phyloP scores from a whole-genome alignment of 257 asterid genomes.

The Agastache rugosa region DNA sequence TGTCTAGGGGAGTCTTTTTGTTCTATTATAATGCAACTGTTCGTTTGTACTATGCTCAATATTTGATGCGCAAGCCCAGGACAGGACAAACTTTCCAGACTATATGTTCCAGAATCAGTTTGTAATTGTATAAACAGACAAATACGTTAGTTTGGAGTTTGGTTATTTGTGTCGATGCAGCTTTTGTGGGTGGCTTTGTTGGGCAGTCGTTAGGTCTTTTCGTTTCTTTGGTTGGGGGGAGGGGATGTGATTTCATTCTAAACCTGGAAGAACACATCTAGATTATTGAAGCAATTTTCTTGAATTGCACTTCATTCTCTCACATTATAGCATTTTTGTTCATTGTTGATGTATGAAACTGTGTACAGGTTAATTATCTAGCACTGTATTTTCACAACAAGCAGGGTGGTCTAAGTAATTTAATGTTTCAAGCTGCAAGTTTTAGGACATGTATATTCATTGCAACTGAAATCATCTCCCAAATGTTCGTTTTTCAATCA shows the following conservation, averaged over 20 bases:
- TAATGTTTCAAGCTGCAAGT: slow-evolving; percentile 16
- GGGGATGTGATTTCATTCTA: not conserved
- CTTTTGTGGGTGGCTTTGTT: not conserved
- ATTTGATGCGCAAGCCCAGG: not conserved
- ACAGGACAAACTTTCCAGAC: not conserved
- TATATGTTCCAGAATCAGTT: not conserved
- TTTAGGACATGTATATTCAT: not conserved
- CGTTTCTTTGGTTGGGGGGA: not conserved
- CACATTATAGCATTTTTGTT: not conserved
- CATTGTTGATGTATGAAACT: not conserved
- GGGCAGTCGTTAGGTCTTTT: not conserved
- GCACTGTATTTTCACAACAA: slow-evolving; percentile 7
- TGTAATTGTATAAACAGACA: not conserved
- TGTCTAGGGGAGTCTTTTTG: not conserved
- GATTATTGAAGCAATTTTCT: slow-evolving; percentile 13
- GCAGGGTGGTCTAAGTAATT: slow-evolving; percentile 14
- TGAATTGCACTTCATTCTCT: not conserved
- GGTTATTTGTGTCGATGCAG: not conserved
- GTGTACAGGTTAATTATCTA: not conserved
- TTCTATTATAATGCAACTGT: not conserved
- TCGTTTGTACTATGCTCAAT: not conserved
- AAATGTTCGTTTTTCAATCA: slow-evolving; percentile 17
- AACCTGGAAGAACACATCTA: not conserved
- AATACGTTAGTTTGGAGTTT: not conserved
- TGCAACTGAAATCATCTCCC: slow-evolving; percentile 18